Conservation (phyloP, 352 stramenopile species). For the Phytophthora colocasiae region DNA sequence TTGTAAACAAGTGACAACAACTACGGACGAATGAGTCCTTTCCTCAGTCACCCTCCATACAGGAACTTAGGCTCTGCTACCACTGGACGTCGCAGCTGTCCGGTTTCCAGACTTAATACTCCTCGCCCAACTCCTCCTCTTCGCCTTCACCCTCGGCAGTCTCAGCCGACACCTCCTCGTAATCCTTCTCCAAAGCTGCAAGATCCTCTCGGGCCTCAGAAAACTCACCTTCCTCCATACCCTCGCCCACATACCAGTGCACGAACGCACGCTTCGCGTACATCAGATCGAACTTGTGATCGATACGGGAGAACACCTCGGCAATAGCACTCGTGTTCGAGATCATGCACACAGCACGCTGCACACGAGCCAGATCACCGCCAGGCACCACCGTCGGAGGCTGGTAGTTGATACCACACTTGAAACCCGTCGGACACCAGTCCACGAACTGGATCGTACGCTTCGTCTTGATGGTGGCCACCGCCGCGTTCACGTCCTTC, state of each 20-base stretch:
- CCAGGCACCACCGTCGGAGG: slow-evolving; percentile 96
- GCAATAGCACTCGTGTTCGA: slow-evolving; percentile 99
- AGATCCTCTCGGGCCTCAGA: slow-evolving; percentile 98
- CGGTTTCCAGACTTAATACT: slow-evolving; percentile 70
- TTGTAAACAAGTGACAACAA: not conserved
- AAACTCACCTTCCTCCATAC: slow-evolving; percentile 99
- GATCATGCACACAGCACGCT: slow-evolving; percentile 99
- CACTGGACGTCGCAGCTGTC: not conserved
- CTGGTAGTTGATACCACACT: slow-evolving; percentile 97
- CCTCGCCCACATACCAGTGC: slow-evolving; percentile 99
- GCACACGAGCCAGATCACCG: slow-evolving; percentile 97
- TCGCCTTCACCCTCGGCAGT: slow-evolving; percentile 96
- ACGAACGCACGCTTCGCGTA: slow-evolving; percentile 99
- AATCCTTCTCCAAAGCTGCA: slow-evolving; percentile 87
- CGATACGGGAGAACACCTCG: slow-evolving; percentile 97
- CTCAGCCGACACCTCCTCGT: slow-evolving; percentile 98
- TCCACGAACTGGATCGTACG: slow-evolving; percentile 98
- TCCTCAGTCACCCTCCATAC: not conserved
- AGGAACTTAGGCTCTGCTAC: not conserved
- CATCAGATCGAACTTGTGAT: slow-evolving; percentile 99
- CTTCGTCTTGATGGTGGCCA: slow-evolving; percentile 99
- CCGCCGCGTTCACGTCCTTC: slow-evolving; percentile 94
- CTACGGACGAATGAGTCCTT: not conserved
- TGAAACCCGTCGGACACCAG: slow-evolving; percentile 98
- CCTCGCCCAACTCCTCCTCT: slow-evolving; percentile 92